Base-by-base conservation (phyloP, 1,139 yeast species). In the Geotrichum reessii region DNA sequence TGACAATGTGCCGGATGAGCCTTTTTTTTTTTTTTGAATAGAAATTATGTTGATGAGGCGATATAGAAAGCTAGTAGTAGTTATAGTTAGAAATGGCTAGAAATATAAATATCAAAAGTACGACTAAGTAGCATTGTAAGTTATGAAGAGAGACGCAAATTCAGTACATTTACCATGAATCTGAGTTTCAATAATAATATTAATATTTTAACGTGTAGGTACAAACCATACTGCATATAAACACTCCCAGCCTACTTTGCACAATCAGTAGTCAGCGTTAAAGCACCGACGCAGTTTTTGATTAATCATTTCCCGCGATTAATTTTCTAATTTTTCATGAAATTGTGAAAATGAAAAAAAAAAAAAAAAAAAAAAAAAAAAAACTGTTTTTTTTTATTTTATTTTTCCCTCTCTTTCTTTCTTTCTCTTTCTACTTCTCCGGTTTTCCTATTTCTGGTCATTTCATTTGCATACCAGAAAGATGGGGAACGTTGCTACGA, bases 401-500 rank as follows among this genome's bases (percentile, higher is more conserved):
- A 27, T 24, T 22, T 47, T 8, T 47, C 8, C 49, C 27, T 6
- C 27, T 46, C 22, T 28, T 7, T 47, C 8, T 49, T 44, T 19
- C 27, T 6, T 17, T 21, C 24, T 27, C 9, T 47, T 12, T 49
- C 52, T 19, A n/a, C 5, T 19, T 21, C 11, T 31, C 25, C 17
- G 19, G 22, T 22, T 19, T 11, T 12, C 17, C 9, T 50, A 17
- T 11, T 21, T 8, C 21, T 17, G 1, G 37, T 40, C 48, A 9
- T 11, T 3, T 37, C 12, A 8, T 22, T 28, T 8, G 37, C 47
- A 49, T 28, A 44, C 28, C 55, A 19, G 24, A 28, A 47, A 6
- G 46, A 53, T 53, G 56, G 56, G 56, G 22, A 53, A 53, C 37
- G 51, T 47, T 21, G 56, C 51, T 31, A 47, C 56, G 11, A 47